Conservation (phyloP, 2,329 filamentous ascomycete genomes). For the Dothideomycetes sp. region DNA sequence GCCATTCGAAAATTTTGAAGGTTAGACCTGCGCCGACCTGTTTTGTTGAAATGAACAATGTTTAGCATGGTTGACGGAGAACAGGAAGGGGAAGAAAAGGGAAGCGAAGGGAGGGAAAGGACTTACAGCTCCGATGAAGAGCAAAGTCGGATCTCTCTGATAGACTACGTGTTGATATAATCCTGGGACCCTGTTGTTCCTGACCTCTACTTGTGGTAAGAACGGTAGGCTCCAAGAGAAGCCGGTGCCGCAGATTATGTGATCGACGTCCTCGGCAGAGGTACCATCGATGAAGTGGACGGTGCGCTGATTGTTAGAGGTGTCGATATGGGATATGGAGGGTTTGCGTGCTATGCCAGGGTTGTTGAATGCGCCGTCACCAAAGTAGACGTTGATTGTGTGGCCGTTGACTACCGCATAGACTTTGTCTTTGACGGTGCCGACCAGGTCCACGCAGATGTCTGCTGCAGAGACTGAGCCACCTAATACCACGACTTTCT, state of each 20-base stretch:
- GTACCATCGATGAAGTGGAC: slow-evolving; percentile 51
- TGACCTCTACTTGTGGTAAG: slow-evolving; percentile 41
- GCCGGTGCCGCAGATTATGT: slow-evolving; percentile 58
- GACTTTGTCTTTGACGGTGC: slow-evolving; percentile 39
- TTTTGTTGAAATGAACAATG: too few relatives aligned
- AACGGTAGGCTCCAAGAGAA: slow-evolving; percentile 58
- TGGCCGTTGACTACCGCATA: slow-evolving; percentile 47
- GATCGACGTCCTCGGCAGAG: slow-evolving; percentile 45
- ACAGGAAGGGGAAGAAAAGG: too few relatives aligned
- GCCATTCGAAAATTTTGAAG: slow-evolving; percentile 62
- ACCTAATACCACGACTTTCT: slow-evolving; percentile 54
- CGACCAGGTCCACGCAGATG: slow-evolving; percentile 46
- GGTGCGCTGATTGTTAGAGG: slow-evolving; percentile 28
- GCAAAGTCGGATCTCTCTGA: slow-evolving; percentile 44
- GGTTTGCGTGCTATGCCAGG: slow-evolving; percentile 41
- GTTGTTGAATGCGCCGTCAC: slow-evolving; percentile 51
- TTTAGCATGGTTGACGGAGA: too few relatives aligned
- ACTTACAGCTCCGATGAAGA: slow-evolving; percentile 50
- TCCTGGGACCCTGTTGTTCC: slow-evolving; percentile 47
- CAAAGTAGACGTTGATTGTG: slow-evolving; percentile 46
- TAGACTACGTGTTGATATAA: slow-evolving; percentile 53
- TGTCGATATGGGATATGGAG: slow-evolving; percentile 39
- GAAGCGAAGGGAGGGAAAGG: not conserved
- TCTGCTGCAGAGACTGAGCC: slow-evolving; percentile 58
- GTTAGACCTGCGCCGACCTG: slow-evolving; percentile 46